Conservation (phyloP, 257 asterid genomes). For the Salvia miltiorrhiza region DNA sequence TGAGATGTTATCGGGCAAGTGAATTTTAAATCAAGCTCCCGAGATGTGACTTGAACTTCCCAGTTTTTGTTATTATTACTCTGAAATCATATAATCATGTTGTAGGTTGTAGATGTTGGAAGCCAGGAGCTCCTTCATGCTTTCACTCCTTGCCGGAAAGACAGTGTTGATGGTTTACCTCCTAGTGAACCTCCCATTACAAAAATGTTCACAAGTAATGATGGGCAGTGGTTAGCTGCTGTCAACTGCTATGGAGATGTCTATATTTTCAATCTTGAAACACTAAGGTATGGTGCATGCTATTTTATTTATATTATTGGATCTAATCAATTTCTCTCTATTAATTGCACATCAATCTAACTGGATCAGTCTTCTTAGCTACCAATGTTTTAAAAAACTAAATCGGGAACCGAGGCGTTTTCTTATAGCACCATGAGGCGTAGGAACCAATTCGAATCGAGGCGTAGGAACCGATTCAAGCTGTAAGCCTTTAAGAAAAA, state of each 20-base stretch:
- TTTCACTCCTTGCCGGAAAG: slow-evolving; percentile 63
- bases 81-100: slow-evolving; percentile 2
- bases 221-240: slow-evolving; percentile 90
- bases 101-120: slow-evolving; percentile 66
- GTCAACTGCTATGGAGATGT: slow-evolving; percentile 89
- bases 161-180: slow-evolving; percentile 44
- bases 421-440: no score
- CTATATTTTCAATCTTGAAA: slow-evolving; percentile 75
- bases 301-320: neutral
- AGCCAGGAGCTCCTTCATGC: slow-evolving; percentile 42
- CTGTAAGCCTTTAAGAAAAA: no score
- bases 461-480: no score
- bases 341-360: slow-evolving; percentile 1
- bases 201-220: slow-evolving; percentile 72
- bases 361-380: neutral
- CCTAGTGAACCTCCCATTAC: slow-evolving; percentile 90
- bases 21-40: neutral
- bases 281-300: slow-evolving; percentile 49
- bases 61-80: neutral
- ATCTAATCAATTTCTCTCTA: neutral
- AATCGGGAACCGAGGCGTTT: no score
- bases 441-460: no score
- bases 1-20: neutral
- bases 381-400: no score
- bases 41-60: neutral